Conservation (phyloP, 1,284 basidiomycete genomes). For the Xerocomus minutiporus region DNA sequence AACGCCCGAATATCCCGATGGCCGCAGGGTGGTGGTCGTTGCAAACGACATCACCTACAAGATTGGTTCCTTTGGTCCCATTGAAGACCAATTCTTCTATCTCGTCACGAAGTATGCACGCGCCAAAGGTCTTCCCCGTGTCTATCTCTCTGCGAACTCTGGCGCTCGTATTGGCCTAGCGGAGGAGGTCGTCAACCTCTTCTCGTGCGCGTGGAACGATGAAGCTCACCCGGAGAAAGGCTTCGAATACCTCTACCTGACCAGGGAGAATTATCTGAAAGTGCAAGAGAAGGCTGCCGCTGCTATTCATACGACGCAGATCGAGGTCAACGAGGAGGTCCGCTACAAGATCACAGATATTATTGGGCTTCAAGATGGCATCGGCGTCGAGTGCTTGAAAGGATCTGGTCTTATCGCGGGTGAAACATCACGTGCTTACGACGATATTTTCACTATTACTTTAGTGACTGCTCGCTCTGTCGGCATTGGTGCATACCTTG, state of each 20-base stretch:
- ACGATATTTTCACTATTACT: conserved; percentile 99
- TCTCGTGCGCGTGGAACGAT: conserved; percentile 91
- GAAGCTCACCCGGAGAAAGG: conserved; percentile 86
- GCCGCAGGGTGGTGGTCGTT: conserved; percentile 85
- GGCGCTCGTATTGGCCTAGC: conserved; percentile 96
- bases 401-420: conserved; percentile 99
- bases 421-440: conserved; percentile 96
- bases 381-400: conserved; percentile 96
- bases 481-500: conserved; percentile 98
- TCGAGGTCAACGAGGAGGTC: conserved; percentile 81
- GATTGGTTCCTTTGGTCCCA: conserved; percentile 96
- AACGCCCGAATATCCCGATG: conserved; percentile 91
- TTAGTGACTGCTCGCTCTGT: conserved; percentile 98
- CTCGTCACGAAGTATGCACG: conserved; percentile 93
- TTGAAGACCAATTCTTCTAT: conserved; percentile 96
- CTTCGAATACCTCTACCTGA: conserved; percentile 94
- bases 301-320: conserved; percentile 79
- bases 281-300: conserved; percentile 77
- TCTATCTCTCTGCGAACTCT: conserved; percentile 98
- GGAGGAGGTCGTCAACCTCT: conserved; percentile 86
- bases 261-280: conserved; percentile 78
- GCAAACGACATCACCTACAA: conserved; percentile 99
- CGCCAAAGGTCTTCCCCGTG: conserved; percentile 81
- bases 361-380: conserved; percentile 92
- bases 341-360: conserved; percentile 95